Evolutionary conservation across 2,329 filamentous ascomycete genomes (phyloP), one percentile per base, ranked within the genome.

Genomic region (Talaromyces atroroseus): DNA sequence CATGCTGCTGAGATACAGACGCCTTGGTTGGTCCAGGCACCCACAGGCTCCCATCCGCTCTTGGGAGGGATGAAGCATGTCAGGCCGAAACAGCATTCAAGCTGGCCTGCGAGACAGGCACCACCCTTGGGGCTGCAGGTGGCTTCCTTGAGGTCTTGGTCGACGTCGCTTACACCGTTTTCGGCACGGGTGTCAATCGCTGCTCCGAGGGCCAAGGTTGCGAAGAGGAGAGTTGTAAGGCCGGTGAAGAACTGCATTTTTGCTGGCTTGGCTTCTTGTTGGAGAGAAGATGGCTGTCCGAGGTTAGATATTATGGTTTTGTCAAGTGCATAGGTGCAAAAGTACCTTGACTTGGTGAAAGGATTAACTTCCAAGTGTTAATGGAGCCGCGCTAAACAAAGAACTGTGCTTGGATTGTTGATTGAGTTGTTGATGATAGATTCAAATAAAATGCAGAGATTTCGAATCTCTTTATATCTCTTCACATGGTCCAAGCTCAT

Each of bases 211-310:
- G 56, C 50, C 26, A 58, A 45, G 50, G 56, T 54, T 36, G 51
- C 42, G 47, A 58, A 47, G 47, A 58, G 46, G 20, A 58, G 46
- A 16, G 56, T 23, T 26, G 56, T 58, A 23, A 58, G 50, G 34
- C 38, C 26, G 18, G 49, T 57, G 46, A 57, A 53, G 51, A 58
- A 58, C n/a, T 58, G 46, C 56, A 58, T 58, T 46, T n/a, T 58
- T 54, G 49, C 10, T 4, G 7, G 18, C n/a, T 57, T 38, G 14
- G 14, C 11, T 42, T 10, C 7, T 42, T 18, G 38, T 7, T 36
- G 10, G 14, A 44, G 18, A 23, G 2, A 23, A 21, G 12, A 7
- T 44, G 18, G 1, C 20, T 21, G 32, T 16, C 32, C 7, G 11
- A 29, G 26, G 8, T 29, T 29, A 29, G 26, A 21, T 44, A 21